These are phyloP conservation scores for Cercospora sp. DNA, from an alignment of 2,329 filamentous ascomycete species.

Conservation along the genomic window DNA sequence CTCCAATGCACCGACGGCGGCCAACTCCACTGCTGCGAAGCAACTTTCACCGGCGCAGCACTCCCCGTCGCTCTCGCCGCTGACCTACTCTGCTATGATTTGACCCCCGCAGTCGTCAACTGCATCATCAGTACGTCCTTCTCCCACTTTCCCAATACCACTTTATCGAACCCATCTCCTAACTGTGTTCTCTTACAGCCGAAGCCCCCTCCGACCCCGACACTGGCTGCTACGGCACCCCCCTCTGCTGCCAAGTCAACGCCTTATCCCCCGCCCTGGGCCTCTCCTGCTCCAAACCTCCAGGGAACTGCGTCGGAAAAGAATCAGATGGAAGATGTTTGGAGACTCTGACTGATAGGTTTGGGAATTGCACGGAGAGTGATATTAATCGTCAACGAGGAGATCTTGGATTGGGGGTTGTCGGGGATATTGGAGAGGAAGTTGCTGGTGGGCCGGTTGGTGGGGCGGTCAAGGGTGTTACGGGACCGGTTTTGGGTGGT, in stretches of 20 bases:
- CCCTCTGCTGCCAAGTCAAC: conserved; percentile 27
- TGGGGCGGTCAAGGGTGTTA: neutral
- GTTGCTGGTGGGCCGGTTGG: neutral
- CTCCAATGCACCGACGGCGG: conserved; percentile 35
- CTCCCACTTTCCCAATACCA: too few species aligned
- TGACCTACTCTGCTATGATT: conserved; percentile 24
- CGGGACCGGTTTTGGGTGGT: neutral
- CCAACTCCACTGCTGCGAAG: conserved; percentile 26
- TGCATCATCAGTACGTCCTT: conserved; percentile 20
- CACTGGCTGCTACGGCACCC: conserved; percentile 19
- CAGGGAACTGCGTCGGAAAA: conserved; percentile 20
- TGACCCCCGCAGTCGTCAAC: conserved; percentile 27
- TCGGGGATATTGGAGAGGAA: neutral
- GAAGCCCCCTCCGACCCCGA: conserved; percentile 9
- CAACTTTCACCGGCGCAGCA: conserved; percentile 17
- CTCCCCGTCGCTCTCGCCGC: conserved; percentile 14
- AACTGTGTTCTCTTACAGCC: too few species aligned
- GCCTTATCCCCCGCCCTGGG: conserved; percentile 18
- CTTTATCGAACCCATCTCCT: too few species aligned
- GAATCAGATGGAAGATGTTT: conserved; percentile 14
- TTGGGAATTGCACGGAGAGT: conserved; percentile 4
- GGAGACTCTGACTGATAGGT: conserved; percentile 3
- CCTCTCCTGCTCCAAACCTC: conserved; percentile 25
- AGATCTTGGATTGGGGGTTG: neutral
- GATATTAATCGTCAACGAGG: conserved; percentile 5